Evolutionary conservation across 441 rosid genomes (phyloP), one percentile per base, ranked within the genome.

Genomic region (Cnidoscolus chayamansa): DNA sequence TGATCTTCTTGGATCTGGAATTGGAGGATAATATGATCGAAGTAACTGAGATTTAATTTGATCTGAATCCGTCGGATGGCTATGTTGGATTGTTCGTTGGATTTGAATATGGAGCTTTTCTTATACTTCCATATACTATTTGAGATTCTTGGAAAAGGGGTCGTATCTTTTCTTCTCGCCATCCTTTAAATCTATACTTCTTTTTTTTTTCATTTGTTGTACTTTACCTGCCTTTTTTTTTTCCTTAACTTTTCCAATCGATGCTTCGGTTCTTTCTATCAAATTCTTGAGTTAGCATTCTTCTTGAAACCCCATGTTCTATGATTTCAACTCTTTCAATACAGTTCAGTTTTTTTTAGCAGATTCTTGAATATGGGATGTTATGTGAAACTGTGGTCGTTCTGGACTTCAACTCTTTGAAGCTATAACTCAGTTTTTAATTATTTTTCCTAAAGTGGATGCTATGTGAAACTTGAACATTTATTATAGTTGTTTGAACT

Each of bases 121-220:
- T 2, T 74, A 60, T 65, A 32, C 51, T 47, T 76, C 40, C 40
- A 35, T 74, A 65, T 53, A 69, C 51, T 13, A 67, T 72, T 70
- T 56, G 43, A 72, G 53, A 50, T 31, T 71, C 57, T 66, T 77
- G 71, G 68, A 61, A 71, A 85, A 81, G 85, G 90, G 76, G 30
- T 82, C 84, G 71, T 25, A 25, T 61, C 57, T 81, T 73, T 19
- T 20, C 25, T 51, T 66, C 43, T 51, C 6, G 16, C 58, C 30
- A 8, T 35, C 30, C 51, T 84, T 81, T 80, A 47, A 78, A 1
- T 77, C 67, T 64, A 40, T 59, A 19, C 13, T 37, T 40, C 7
- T 4, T 9, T 56, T 1, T 8, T 20, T 1, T 19, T 56, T 55
- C 40, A 35, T 35, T 35, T 35, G 40, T 2, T 35, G 40, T 35